Conservation (phyloP, 805 yeast species). For the Kodamaea jinghongensis region DNA sequence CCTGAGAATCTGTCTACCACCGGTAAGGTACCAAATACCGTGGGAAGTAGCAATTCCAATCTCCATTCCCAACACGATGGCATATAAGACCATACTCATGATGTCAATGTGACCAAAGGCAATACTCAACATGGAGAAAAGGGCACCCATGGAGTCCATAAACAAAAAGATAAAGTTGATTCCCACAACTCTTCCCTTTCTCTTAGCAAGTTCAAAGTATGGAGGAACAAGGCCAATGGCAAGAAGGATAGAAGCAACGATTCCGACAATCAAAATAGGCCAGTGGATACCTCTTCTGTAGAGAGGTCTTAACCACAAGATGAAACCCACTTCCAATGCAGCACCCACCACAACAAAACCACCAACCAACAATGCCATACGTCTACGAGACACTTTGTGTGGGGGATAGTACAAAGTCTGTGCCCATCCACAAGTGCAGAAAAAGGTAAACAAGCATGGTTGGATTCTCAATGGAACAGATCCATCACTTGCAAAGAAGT, state of each 20-base stretch:
- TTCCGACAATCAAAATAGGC: conserved; percentile 81
- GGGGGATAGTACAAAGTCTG: conserved; percentile 73
- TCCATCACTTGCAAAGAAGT: conserved; percentile 68
- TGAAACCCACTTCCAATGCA: conserved; percentile 68
- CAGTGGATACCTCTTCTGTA: conserved; percentile 53
- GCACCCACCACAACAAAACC: conserved; percentile 44
- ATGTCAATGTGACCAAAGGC: conserved; percentile 61
- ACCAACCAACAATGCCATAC: conserved; percentile 33
- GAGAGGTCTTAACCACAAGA: conserved; percentile 63
- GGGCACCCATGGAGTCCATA: conserved; percentile 80
- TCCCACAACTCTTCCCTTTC: conserved; percentile 84
- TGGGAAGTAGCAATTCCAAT: conserved; percentile 75
- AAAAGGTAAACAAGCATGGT: conserved; percentile 76
- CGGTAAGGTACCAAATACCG: conserved; percentile 56
- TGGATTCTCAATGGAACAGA: conserved; percentile 80
- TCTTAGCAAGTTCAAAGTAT: conserved; percentile 74
- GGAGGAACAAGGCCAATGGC: conserved; percentile 86
- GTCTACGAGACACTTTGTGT: conserved; percentile 30
- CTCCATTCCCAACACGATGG: conserved; percentile 71
- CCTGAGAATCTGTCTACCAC: conserved; percentile 30
- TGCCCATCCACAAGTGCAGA: conserved; percentile 67
- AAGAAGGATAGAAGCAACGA: conserved; percentile 70
- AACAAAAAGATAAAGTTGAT: conserved; percentile 76
- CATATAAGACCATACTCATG: conserved; percentile 77
- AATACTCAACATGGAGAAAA: conserved; percentile 61